phyloP scores from a whole-genome alignment of 495 filamentous ascomycete genomes.

The Pseudomonodictys pantanalensis region DNA sequence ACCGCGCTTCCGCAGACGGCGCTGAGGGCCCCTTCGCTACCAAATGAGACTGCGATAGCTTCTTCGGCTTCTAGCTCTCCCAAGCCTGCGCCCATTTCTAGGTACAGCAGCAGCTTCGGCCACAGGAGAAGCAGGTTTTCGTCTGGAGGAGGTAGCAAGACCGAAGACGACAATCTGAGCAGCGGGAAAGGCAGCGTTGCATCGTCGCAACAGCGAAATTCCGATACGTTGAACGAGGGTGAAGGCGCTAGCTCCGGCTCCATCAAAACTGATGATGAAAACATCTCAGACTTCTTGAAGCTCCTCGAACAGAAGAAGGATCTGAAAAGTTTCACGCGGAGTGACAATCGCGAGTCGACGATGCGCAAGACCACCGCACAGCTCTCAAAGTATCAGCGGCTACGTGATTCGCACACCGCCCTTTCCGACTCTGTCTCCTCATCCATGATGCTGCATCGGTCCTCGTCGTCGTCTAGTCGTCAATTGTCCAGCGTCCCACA shows the following conservation, averaged over 20 bases:
- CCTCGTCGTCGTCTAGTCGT: slow-evolving; percentile 77
- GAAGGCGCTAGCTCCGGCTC: slow-evolving; percentile 70
- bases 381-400: slow-evolving; percentile 72
- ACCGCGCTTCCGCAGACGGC: slow-evolving; percentile 64
- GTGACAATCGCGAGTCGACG: slow-evolving; percentile 54
- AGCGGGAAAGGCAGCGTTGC: slow-evolving; percentile 83
- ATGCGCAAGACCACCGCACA: slow-evolving; percentile 63
- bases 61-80: slow-evolving; percentile 69
- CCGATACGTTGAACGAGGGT: slow-evolving; percentile 71
- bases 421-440: slow-evolving; percentile 87
- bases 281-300: slow-evolving; percentile 89
- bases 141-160: slow-evolving; percentile 64
- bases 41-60: slow-evolving; percentile 56
- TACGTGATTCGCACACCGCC: slow-evolving; percentile 81
- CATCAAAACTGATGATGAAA: slow-evolving; percentile 80
- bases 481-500: slow-evolving; percentile 79
- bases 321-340: slow-evolving; percentile 63
- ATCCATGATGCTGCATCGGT: slow-evolving; percentile 76
- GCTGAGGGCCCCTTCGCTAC: slow-evolving; percentile 52
- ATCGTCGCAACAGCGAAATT: slow-evolving; percentile 84
- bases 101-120: slow-evolving; percentile 83
- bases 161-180: slow-evolving; percentile 80
- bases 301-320: slow-evolving; percentile 78
- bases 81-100: slow-evolving; percentile 64
- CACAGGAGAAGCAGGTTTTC: slow-evolving; percentile 75